A percentile compares a stretch with the other conserved stretches of the same genome.
Evolutionary conservation across 192 early-diverging fungal genomes (phyloP).

Genomic region (Coemansia furcata): DNA sequence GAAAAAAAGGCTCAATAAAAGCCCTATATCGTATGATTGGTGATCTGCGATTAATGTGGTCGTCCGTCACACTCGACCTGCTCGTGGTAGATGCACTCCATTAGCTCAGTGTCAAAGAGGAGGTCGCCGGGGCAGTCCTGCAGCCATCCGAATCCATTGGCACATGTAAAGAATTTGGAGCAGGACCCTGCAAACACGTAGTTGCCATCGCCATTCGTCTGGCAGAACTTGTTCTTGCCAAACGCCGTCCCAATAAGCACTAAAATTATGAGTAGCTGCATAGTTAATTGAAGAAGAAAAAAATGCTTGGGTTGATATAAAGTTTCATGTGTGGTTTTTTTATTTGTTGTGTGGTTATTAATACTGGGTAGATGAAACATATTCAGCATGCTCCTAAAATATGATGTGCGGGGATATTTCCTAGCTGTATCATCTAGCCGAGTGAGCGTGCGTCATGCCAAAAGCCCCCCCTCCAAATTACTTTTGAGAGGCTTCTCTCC

Average conservation of each 20-base stretch:
- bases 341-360: too few relatives aligned
- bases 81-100: conserved; percentile 34
- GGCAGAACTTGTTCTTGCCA: conserved; percentile 34
- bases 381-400: too few relatives aligned
- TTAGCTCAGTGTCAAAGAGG: conserved; percentile 31
- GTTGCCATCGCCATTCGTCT: conserved; percentile 34
- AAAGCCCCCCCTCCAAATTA: too few relatives aligned
- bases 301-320: not conserved
- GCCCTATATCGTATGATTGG: too few relatives aligned
- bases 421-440: too few relatives aligned
- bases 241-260: not conserved
- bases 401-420: too few relatives aligned
- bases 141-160: conserved; percentile 45
- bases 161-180: conserved; percentile 39
- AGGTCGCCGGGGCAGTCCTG: conserved; percentile 38
- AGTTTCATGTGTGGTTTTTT: not conserved
- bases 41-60: not conserved
- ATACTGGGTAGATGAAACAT: too few relatives aligned
- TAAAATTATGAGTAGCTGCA: not conserved
- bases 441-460: too few relatives aligned
- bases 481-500: too few relatives aligned
- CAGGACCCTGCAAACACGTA: conserved; percentile 31
- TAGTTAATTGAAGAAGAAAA: not conserved
- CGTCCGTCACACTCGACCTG: conserved; percentile 34
- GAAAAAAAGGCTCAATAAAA: not conserved